Conservation (phyloP, 208 protist species). For the Leishmania martiniquensis region DNA sequence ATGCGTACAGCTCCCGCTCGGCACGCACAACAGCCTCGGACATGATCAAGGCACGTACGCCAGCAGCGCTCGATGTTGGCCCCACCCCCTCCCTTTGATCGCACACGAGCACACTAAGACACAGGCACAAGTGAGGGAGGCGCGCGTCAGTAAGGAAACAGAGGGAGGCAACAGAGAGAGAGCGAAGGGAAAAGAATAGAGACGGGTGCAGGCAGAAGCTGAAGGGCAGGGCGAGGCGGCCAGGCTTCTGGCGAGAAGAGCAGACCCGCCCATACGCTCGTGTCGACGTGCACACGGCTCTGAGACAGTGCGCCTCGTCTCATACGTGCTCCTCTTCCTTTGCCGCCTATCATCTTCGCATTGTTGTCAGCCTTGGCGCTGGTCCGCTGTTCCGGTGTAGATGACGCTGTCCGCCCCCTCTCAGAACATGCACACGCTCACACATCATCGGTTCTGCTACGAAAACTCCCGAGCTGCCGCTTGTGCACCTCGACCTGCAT, state of each 20-base stretch:
- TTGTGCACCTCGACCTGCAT: constrained; percentile 1
- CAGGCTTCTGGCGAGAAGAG: background rate
- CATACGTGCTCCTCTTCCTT: background rate
- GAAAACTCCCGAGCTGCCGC: too few species aligned
- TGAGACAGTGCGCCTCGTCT: background rate
- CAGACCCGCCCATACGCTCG: background rate
- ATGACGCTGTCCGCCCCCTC: background rate
- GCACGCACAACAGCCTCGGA: constrained; percentile 63
- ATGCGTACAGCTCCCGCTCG: constrained; percentile 60
- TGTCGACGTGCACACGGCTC: background rate
- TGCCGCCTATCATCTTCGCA: background rate
- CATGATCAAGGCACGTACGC: constrained; percentile 39
- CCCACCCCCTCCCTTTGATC: too few species aligned
- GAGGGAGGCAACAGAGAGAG: background rate
- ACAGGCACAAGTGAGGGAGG: background rate
- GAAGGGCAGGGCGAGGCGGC: background rate
- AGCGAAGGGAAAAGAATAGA: background rate
- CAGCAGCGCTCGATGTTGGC: background rate
- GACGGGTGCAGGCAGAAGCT: background rate
- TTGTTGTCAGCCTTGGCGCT: background rate
- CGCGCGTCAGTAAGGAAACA: background rate
- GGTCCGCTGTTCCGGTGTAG: background rate
- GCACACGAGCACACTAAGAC: background rate
- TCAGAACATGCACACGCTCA: background rate
- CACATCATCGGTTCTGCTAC: background rate